Conservation (phyloP, 305 asterid genomes). For the Fraxinus floribunda region DNA sequence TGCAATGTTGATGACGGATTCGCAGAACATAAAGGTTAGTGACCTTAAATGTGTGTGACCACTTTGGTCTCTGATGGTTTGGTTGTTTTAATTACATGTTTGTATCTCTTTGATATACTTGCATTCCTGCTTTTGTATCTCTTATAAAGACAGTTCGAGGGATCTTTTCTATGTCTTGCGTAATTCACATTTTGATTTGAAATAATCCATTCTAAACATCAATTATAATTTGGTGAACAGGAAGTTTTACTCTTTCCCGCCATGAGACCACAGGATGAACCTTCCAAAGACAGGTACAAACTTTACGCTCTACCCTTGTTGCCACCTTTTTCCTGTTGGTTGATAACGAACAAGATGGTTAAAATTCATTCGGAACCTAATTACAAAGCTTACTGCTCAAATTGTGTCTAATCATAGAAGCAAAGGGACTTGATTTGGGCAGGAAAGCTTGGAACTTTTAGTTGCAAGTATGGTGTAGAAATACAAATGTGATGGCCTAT, state of each 20-base stretch:
- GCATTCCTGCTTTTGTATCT: neutral
- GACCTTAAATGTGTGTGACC: neutral
- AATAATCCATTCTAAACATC: neutral
- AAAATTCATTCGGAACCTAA: neutral
- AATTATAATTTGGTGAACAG: conserved; percentile 33
- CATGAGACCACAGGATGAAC: conserved; percentile 81
- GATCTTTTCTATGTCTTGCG: neutral
- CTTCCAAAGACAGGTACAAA: conserved; percentile 51
- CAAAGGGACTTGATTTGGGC: neutral
- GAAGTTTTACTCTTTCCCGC: conserved; percentile 83
- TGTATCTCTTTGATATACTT: neutral
- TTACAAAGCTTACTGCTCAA: neutral
- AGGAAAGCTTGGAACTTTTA: neutral
- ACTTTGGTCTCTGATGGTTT: neutral
- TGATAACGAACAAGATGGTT: neutral
- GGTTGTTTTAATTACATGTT: neutral
- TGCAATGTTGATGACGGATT: conserved; percentile 79
- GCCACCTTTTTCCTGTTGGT: neutral
- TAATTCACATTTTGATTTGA: neutral
- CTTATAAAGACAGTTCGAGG: neutral
- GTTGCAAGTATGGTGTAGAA: neutral
- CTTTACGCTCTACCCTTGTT: neutral
- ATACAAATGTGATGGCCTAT: neutral
- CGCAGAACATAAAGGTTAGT: conserved; percentile 87
- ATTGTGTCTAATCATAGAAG: neutral